A percentile compares a stretch with the other conserved stretches of the same genome.
Conservation (phyloP, 2,329 filamentous ascomycete species). For the Corniculantispora saksenae region DNA sequence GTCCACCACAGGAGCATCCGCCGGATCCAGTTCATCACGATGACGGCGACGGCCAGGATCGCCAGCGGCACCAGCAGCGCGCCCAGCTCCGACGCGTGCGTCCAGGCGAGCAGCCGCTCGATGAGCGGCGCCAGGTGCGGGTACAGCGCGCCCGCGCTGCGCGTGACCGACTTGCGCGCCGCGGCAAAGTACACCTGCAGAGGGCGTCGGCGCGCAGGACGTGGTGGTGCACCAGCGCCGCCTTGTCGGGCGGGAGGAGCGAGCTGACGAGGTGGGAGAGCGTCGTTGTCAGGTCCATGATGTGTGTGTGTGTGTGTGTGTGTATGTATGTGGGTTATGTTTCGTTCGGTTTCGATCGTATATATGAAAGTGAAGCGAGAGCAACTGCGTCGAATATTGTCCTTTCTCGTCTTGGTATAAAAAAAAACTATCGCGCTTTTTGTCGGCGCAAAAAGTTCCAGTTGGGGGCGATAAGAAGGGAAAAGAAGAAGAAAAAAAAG, state of each 20-base stretch:
- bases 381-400: neutral
- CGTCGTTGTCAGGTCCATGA: slow-evolving; percentile 35
- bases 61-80: slow-evolving; percentile 35
- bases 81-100: slow-evolving; percentile 37
- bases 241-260: slow-evolving; percentile 47
- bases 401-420: no score
- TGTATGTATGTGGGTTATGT: neutral
- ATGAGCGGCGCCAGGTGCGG: slow-evolving; percentile 47
- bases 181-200: slow-evolving; percentile 43
- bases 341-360: neutral
- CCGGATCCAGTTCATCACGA: slow-evolving; percentile 70
- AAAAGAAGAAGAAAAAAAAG: neutral
- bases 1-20: slow-evolving; percentile 78
- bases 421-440: no score
- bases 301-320: neutral
- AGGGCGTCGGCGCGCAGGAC: slow-evolving; percentile 47
- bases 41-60: slow-evolving; percentile 54
- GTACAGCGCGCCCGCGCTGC: slow-evolving; percentile 33
- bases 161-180: slow-evolving; percentile 31
- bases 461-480: no score
- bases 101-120: slow-evolving; percentile 38
- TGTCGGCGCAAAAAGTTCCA: no score
- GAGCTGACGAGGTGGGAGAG: slow-evolving; percentile 36
- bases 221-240: slow-evolving; percentile 47
- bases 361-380: neutral